Conservation (phyloP, 2,329 filamentous ascomycete genomes). For the Shiraia bambusicola region DNA sequence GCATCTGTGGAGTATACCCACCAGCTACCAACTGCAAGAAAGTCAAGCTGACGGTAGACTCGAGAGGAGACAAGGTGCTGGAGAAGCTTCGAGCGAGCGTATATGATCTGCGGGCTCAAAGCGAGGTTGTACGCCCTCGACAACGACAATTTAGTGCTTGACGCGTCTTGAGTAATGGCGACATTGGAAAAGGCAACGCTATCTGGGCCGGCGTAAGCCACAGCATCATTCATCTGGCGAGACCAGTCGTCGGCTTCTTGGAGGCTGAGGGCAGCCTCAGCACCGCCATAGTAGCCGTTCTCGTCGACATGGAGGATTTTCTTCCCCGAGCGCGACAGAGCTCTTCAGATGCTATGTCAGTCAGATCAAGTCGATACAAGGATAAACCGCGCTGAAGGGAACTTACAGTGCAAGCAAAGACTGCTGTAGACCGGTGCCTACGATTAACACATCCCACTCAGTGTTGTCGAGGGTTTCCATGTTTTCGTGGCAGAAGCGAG, state of each 20-base stretch:
- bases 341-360: conserved; percentile 73
- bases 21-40: conserved; percentile 89
- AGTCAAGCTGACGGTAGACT: conserved; percentile 87
- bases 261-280: conserved; percentile 82
- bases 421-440: conserved; percentile 55
- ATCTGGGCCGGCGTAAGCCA: conserved; percentile 11
- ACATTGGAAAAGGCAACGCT: conserved; percentile 34
- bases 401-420: conserved; percentile 57
- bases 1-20: conserved; percentile 64
- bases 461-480: conserved; percentile 55
- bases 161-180: conserved; percentile 26
- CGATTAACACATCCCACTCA: conserved; percentile 56
- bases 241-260: conserved; percentile 79
- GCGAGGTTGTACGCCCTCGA: conserved; percentile 80
- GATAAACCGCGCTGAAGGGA: conserved; percentile 15
- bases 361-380: conserved; percentile 57
- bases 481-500: conserved; percentile 23
- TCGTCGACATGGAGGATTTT: conserved; percentile 87
- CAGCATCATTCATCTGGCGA: conserved; percentile 45
- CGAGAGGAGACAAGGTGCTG: conserved; percentile 83
- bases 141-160: conserved; percentile 52
- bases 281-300: conserved; percentile 84
- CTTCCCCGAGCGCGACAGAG: conserved; percentile 87
- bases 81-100: conserved; percentile 76
- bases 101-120: conserved; percentile 82